These are phyloP conservation scores for Amanita molliuscula DNA, from an alignment of 768 basidiomycete genomes.

Conservation along the genomic window DNA sequence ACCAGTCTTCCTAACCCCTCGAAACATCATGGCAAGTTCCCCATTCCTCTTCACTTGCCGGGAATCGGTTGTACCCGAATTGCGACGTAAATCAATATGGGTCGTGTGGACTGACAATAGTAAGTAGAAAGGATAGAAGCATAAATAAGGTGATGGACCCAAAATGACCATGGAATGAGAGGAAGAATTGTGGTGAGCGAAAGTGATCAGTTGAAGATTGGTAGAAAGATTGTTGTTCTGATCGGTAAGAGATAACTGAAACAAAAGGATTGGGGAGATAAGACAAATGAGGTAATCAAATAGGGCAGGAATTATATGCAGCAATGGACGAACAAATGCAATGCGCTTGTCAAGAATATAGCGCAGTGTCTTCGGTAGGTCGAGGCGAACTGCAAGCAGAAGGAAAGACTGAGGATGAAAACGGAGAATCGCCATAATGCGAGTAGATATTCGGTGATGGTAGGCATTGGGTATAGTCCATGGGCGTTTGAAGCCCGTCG, in stretches of 20 bases:
- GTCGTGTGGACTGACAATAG: too few relatives aligned
- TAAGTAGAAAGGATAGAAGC: too few relatives aligned
- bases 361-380: neutral
- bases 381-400: neutral
- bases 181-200: neutral
- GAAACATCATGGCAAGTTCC: too few relatives aligned
- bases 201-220: too few relatives aligned
- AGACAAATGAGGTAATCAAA: neutral
- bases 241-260: neutral
- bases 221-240: too few relatives aligned
- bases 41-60: too few relatives aligned
- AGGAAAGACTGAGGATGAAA: neutral
- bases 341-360: neutral
- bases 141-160: neutral
- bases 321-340: neutral
- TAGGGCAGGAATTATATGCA: neutral
- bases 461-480: slow-evolving; percentile 5
- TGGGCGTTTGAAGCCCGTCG: slow-evolving; percentile 2
- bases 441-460: neutral
- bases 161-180: neutral
- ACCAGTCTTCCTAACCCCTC: too few relatives aligned
- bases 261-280: neutral
- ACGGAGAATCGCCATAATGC: neutral
- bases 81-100: too few relatives aligned
- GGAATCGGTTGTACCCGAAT: too few relatives aligned